Base-by-base conservation (phyloP, 2,329 filamentous ascomycete species). In the Aspergillus melleus region DNA sequence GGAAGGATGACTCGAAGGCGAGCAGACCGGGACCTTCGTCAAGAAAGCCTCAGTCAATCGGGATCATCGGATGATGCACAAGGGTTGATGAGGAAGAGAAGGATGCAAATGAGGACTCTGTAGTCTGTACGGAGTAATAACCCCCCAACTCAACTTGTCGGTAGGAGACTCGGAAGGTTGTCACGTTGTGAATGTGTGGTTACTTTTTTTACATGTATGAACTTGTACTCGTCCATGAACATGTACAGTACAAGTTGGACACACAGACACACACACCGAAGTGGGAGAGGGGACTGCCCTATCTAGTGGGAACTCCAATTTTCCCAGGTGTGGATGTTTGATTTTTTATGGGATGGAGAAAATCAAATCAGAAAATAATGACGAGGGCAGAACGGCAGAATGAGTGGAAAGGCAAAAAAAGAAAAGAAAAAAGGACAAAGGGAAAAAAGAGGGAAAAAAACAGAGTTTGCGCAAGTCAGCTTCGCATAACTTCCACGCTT, bases 401-500 rank as follows among this genome's bases (percentile, higher is more conserved):
- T 4, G 22, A 2, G 10, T 9, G 57, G 51, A 36, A 57, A 6
- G 30, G 46, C 19, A 44, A 42, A 14, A 44, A 42, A 42, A 26
- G 49, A 49, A 32, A 30, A 32, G 8, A 10, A 24, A 42, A 56
- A 42, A 29, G 52, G 54, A 56, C 56, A 55, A 42, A 32, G 42
- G 53, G 58, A 53, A 19, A 56, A 30, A 55, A 36, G 52, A 39
- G 50, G 29, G 42, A 50, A 32, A 47, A 47, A 44, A 26, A 14
- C 59, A 58, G 52, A 61, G 58, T 62, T 60, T 60, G 61, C 57
- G 60, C 54, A 57, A 42, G 57, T 60, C 58, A 60, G 54, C 57
- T 52, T 55, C 32, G 49, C 12, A 47, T 30, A 19, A 29, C 36
- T 30, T 47, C 29, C 39, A 26, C 39, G 6, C 58, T 30, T 42